These are phyloP conservation scores for Candolleomyces eurysporus DNA, from an alignment of 768 basidiomycete species.

Conservation along the genomic window DNA sequence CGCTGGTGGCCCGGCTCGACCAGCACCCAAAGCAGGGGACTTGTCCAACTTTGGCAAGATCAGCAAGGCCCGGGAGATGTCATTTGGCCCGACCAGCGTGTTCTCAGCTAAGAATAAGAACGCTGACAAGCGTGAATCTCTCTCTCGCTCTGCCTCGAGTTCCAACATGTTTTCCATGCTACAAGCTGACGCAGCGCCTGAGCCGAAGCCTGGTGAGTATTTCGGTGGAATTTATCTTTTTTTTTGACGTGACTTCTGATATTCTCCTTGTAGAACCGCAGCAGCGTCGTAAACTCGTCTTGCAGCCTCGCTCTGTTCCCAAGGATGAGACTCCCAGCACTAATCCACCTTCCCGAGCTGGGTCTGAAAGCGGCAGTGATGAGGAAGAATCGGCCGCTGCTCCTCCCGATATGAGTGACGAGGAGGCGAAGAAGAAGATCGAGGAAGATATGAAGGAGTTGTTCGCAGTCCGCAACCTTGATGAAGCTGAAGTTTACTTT, in stretches of 20 bases:
- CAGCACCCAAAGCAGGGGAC: conserved; percentile 79
- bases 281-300: conserved; percentile 69
- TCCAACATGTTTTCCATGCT: conserved; percentile 91
- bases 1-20: conserved; percentile 52
- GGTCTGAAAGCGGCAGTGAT: conserved; percentile 46
- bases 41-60: conserved; percentile 89
- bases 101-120: conserved; percentile 66
- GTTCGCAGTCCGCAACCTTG: conserved; percentile 78
- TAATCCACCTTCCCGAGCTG: conserved; percentile 44
- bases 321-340: conserved; percentile 40
- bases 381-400: conserved; percentile 45
- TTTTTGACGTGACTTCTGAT: conserved; percentile 1
- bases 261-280: conserved; percentile 32
- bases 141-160: conserved; percentile 77
- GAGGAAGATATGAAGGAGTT: conserved; percentile 84
- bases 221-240: neutral
- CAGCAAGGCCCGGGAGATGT: conserved; percentile 58
- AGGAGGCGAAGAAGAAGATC: conserved; percentile 71
- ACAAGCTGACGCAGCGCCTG: conserved; percentile 55
- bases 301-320: conserved; percentile 78
- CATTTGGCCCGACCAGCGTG: conserved; percentile 83
- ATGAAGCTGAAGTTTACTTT: conserved; percentile 89
- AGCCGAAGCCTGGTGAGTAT: conserved; percentile 47
- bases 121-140: conserved; percentile 60
- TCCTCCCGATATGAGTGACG: conserved; percentile 56